Conservation (phyloP, 2,329 filamentous ascomycete species). For the Aspergillus sp. region DNA sequence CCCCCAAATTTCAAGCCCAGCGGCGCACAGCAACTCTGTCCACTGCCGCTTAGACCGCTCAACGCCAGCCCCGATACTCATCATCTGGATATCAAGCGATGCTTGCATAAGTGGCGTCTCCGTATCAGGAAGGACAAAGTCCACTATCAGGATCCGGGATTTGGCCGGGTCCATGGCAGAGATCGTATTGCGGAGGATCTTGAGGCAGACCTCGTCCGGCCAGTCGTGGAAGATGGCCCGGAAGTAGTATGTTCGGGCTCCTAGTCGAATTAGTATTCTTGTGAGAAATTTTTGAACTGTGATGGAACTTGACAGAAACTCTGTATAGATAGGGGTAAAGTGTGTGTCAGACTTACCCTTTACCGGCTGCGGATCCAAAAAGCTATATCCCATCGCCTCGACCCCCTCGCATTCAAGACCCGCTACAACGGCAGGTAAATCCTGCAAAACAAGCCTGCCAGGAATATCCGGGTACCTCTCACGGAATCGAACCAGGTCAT, state of each 20-base stretch:
- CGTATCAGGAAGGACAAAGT: constrained; percentile 35
- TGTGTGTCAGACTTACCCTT: constrained; percentile 21
- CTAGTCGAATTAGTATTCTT: constrained; percentile 11
- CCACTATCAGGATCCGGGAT: constrained; percentile 37
- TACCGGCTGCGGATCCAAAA: constrained; percentile 34
- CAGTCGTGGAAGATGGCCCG: constrained; percentile 41
- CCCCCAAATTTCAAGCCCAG: constrained; percentile 29
- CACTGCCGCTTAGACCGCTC: constrained; percentile 37
- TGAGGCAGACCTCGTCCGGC: constrained; percentile 33
- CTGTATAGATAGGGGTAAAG: not conserved
- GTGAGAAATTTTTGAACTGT: rapidly evolving
- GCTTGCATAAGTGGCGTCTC: constrained; percentile 28
- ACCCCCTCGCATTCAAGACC: constrained; percentile 16
- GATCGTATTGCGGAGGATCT: constrained; percentile 33
- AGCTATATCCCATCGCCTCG: constrained; percentile 35
- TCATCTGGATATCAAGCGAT: constrained; percentile 40
- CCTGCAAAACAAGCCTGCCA: constrained; percentile 41
- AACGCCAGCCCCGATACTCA: constrained; percentile 35
- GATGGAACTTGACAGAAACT: not conserved
- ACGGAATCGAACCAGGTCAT: constrained; percentile 36
- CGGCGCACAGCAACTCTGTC: constrained; percentile 27
- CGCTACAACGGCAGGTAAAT: constrained; percentile 33
- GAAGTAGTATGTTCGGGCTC: constrained; percentile 38
- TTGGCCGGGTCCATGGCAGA: constrained; percentile 30
- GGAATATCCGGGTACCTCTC: constrained; percentile 32